phyloP scores from a whole-genome alignment of 306 rosid species.

The Lithocarpus polystachyus region DNA sequence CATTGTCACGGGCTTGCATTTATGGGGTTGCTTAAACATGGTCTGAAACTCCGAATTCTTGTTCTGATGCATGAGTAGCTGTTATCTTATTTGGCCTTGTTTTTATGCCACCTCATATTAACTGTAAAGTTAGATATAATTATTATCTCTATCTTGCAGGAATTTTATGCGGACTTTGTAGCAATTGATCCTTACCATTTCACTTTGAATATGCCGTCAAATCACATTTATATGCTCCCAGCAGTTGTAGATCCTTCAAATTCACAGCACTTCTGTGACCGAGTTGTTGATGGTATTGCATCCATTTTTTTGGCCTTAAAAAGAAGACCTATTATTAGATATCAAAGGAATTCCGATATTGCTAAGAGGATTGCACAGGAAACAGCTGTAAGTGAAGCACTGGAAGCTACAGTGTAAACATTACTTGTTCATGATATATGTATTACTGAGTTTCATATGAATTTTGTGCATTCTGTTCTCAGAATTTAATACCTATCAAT shows the following conservation, averaged over 20 bases:
- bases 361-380: slow-evolving; percentile 93
- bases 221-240: slow-evolving; percentile 84
- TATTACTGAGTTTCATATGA: neutral
- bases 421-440: no score
- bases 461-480: neutral
- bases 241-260: slow-evolving; percentile 81
- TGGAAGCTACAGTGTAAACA: neutral
- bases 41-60: neutral
- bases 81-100: neutral
- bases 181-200: slow-evolving; percentile 87
- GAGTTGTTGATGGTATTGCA: slow-evolving; percentile 80
- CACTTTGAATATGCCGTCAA: slow-evolving; percentile 71
- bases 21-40: neutral
- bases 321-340: slow-evolving; percentile 85
- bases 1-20: neutral
- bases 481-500: no score
- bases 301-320: slow-evolving; percentile 84
- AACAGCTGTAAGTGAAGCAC: slow-evolving; percentile 55
- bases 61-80: neutral
- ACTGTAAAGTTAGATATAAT: slow-evolving; percentile 25
- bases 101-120: slow-evolving; percentile 1
- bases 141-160: slow-evolving; percentile 56
- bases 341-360: slow-evolving; percentile 86
- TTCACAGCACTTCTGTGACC: slow-evolving; percentile 67
- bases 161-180: slow-evolving; percentile 84